Conservation (phyloP, 2,329 filamentous ascomycete genomes). For the Aspergillus terreus region DNA sequence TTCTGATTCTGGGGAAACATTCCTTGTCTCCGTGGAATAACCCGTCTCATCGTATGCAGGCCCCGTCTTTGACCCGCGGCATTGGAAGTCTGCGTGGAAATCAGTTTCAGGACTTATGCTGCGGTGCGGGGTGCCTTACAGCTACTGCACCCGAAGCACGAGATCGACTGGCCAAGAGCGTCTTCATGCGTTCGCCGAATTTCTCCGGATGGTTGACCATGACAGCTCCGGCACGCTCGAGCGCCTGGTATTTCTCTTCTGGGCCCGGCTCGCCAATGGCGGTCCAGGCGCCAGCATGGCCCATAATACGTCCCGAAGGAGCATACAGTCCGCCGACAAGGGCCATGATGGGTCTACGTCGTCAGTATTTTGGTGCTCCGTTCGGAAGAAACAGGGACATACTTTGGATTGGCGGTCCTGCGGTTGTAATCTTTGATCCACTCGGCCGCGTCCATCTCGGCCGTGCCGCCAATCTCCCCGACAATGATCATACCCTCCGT, state of each 20-base stretch:
- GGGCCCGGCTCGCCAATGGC: constrained; percentile 63
- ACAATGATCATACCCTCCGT: constrained; percentile 70
- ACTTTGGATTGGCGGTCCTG: constrained; percentile 61
- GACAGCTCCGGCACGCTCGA: constrained; percentile 63
- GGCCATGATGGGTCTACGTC: constrained; percentile 65
- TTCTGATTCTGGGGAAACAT: constrained; percentile 32
- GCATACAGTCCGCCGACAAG: constrained; percentile 65
- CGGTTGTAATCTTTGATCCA: constrained; percentile 66
- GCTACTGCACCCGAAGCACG: constrained; percentile 23
- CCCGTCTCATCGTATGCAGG: constrained; percentile 47
- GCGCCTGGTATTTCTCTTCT: constrained; percentile 61
- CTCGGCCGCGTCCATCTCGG: constrained; percentile 68
- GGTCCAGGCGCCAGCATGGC: constrained; percentile 72
- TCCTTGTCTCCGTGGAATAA: constrained; percentile 11
- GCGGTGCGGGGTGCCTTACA: neutral
- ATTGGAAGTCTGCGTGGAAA: neutral
- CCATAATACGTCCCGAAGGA: constrained; percentile 66
- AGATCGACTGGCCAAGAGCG: constrained; percentile 48
- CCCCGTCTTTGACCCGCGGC: constrained; percentile 44
- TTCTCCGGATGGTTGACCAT: constrained; percentile 74
- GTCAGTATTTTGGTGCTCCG: neutral
- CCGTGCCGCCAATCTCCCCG: constrained; percentile 67
- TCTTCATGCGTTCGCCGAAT: constrained; percentile 66
- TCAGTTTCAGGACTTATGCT: neutral
- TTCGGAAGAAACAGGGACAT: constrained; percentile 8